Evolutionary conservation across 345 rosid genomes (phyloP), one percentile per base, ranked within the genome.

Genomic region (Brassica cretica): DNA sequence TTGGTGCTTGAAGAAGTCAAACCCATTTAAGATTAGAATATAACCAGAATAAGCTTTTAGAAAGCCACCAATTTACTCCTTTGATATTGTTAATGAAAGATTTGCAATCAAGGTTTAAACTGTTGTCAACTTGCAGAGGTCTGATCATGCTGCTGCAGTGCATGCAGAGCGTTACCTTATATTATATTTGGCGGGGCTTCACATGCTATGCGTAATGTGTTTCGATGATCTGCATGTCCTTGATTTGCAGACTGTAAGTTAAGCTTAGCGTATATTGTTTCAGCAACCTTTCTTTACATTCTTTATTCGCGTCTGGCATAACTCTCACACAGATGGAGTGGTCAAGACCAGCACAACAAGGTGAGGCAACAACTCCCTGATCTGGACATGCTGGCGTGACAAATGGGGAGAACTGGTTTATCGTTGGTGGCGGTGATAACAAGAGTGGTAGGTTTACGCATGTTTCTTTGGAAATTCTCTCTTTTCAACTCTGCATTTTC

Each of bases 371-470:
- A 64, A 82, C 90, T 71, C 84, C 99, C 61, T 85, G 99, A 70
- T 90, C 99, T 81, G 99, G 99, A 73, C 99, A 95, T 85, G 97
- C 98, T 3, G 89, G 99, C 58, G 96, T 88, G 62, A 88, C 98
- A 33, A 33, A 5, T 33, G 37, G 37, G 37, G 37, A 33, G 37
- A 33, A 33, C 37, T 33, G 6, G 37, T 95, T 93, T 84, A 89
- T 95, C 73, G 96, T 89, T 84, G 99, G 99, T 68, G 98, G 99
- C 60, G 99, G 99, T 19, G 93, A 95, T 85, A 95, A 95, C 86
- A 93, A 90, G 78, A 90, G 89, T 59, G 97, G 98, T 95, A 78
- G 3, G 67, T 44, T 53, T 59, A 88, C 55, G 83, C 76, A 70
- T 71, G 70, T 81, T 70, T 39, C 78, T 62, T 30, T 59, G 53